These are phyloP conservation scores for Ophiostoma angusticollis DNA, from an alignment of 2,329 filamentous ascomycete genomes.

Conservation along the genomic window DNA sequence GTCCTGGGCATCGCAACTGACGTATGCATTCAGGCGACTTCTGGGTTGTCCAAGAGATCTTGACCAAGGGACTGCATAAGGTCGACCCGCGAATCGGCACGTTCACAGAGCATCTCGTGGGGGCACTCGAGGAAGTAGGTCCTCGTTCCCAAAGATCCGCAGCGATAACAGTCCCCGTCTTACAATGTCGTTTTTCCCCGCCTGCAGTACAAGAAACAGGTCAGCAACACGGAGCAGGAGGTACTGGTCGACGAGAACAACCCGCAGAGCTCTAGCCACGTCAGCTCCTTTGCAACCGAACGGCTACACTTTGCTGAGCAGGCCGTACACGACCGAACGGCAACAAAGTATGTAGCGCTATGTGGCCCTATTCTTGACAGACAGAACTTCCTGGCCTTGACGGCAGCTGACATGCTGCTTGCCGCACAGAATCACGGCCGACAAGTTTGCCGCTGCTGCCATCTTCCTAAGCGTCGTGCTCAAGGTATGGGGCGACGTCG, in stretches of 20 bases:
- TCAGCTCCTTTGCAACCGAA: no score
- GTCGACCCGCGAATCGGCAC: conserved; percentile 62
- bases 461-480: conserved; percentile 87
- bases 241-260: no score
- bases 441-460: conserved; percentile 83
- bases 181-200: conserved; percentile 34
- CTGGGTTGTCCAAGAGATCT: conserved; percentile 85
- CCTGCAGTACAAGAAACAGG: no score
- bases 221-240: no score
- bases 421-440: conserved; percentile 62
- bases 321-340: no score
- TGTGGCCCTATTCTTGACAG: no score
- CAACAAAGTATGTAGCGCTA: neutral
- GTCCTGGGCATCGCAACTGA: no score
- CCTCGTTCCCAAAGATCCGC: conserved; percentile 59
- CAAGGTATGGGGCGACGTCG: conserved; percentile 66
- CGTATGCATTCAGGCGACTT: conserved; percentile 87
- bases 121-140: conserved; percentile 79
- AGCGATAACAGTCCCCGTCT: no score
- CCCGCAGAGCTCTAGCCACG: no score
- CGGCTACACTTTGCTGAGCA: no score
- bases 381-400: no score
- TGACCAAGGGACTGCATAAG: conserved; percentile 66
- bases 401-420: neutral
- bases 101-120: conserved; percentile 78